These are phyloP conservation scores for Exophiala lecanii-corni DNA, from an alignment of 2,329 filamentous ascomycete species.

Conservation along the genomic window DNA sequence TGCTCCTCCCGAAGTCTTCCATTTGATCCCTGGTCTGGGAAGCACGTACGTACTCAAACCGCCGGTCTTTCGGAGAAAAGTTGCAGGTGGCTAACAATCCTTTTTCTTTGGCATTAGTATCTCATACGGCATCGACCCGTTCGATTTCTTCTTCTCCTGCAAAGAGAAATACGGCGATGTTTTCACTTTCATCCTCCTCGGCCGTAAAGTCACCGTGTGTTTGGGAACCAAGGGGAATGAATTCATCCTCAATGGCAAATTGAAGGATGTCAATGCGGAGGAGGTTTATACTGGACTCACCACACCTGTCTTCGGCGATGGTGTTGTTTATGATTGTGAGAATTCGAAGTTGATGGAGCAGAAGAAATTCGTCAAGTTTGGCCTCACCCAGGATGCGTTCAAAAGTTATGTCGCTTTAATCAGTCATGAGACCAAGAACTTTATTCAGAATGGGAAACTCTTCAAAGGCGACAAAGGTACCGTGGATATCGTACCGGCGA, in stretches of 20 bases:
- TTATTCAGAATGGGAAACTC: constrained; percentile 48
- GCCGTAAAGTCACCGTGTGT: constrained; percentile 82
- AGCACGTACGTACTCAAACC: constrained; percentile 31
- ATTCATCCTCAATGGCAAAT: constrained; percentile 88
- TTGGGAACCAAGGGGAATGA: constrained; percentile 80
- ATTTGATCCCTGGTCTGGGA: constrained; percentile 62
- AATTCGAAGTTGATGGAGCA: constrained; percentile 93
- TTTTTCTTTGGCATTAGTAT: constrained; percentile 23
- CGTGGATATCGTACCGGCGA: constrained; percentile 60
- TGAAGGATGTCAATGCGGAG: constrained; percentile 84
- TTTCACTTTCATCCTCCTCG: constrained; percentile 84
- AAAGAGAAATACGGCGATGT: constrained; percentile 81
- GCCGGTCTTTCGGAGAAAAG: background rate
- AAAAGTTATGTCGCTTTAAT: constrained; percentile 75
- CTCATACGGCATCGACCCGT: constrained; percentile 55
- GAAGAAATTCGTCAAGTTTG: constrained; percentile 74
- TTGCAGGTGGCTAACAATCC: too few relatives aligned
- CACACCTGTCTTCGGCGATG: constrained; percentile 69
- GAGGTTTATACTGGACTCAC: constrained; percentile 78
- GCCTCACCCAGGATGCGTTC: constrained; percentile 56
- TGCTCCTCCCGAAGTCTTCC: constrained; percentile 75
- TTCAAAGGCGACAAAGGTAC: constrained; percentile 57
- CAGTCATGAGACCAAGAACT: constrained; percentile 63
- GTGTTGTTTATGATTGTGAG: constrained; percentile 71
- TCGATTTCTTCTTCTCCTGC: constrained; percentile 71